Conservation (phyloP, 805 yeast species). For the Pichia eremophila region DNA sequence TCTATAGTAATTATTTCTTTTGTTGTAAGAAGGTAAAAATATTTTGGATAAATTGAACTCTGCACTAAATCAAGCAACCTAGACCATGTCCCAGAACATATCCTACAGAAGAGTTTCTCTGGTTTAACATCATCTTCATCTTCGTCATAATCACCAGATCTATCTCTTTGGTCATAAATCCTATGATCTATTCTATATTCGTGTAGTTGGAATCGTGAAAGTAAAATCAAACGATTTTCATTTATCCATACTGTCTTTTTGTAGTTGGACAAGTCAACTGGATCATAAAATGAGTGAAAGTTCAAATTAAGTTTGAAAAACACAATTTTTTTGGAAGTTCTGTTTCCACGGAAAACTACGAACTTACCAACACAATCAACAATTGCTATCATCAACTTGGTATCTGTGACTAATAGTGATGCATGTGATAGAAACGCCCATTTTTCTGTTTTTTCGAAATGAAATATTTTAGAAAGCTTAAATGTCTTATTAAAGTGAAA, state of each 20-base stretch:
- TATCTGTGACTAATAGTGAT: not conserved
- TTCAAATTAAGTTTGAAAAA: slow-evolving; percentile 4
- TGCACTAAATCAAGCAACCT: slow-evolving; percentile 35
- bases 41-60: slow-evolving; percentile 13
- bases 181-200: slow-evolving; percentile 9
- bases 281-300: slow-evolving; percentile 27
- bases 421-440: slow-evolving; percentile 7
- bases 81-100: slow-evolving; percentile 48
- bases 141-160: not conserved
- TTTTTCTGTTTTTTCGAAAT: not conserved
- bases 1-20: slow-evolving; percentile 52
- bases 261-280: slow-evolving; percentile 47
- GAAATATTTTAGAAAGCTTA: not conserved
- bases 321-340: not conserved
- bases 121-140: slow-evolving; percentile 6
- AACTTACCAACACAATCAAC: slow-evolving; percentile 49
- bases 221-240: slow-evolving; percentile 22
- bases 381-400: slow-evolving; percentile 18
- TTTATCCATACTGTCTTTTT: slow-evolving; percentile 41
- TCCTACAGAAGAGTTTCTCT: slow-evolving; percentile 25
- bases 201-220: slow-evolving; percentile 37
- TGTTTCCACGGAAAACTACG: slow-evolving; percentile 27
- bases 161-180: slow-evolving; percentile 13
- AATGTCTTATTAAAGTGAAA: not conserved
- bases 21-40: slow-evolving; percentile 52